Percentiles rank a stretch among this genome's conserved stretches.
Evolutionary conservation across 129 eudicot species (phyloP).

Genomic region (Apium graveolens): DNA sequence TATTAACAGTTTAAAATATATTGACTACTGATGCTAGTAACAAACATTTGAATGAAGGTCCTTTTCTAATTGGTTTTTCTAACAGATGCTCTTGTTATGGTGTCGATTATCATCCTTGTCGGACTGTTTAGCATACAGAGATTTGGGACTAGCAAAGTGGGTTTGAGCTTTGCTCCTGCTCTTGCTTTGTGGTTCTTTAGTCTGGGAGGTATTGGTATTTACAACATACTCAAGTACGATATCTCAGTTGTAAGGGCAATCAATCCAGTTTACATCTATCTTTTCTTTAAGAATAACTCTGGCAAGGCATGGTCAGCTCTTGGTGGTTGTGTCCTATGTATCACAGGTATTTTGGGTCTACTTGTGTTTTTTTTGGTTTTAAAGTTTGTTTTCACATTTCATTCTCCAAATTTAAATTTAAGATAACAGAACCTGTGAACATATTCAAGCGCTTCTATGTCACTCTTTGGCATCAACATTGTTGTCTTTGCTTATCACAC

Average conservation of each 20-base stretch:
- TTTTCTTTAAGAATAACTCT: slow-evolving; percentile 69
- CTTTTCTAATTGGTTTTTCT: background rate
- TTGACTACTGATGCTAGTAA: background rate
- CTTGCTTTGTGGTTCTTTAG: slow-evolving; percentile 93
- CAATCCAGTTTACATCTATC: slow-evolving; percentile 73
- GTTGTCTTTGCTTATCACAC: background rate
- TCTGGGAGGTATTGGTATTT: slow-evolving; percentile 77
- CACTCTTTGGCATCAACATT: background rate
- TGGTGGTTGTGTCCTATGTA: slow-evolving; percentile 98
- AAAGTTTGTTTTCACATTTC: background rate
- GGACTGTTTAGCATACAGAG: slow-evolving; percentile 82
- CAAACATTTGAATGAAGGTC: background rate
- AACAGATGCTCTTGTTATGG: slow-evolving; percentile 75
- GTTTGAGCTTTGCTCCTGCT: slow-evolving; percentile 80
- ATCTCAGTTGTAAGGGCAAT: slow-evolving; percentile 59
- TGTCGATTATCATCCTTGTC: slow-evolving; percentile 64
- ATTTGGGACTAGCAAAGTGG: slow-evolving; percentile 95
- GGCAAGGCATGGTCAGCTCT: slow-evolving; percentile 80
- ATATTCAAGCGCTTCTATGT: background rate
- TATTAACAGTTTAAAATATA: background rate
- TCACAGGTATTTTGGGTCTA: slow-evolving; percentile 47
- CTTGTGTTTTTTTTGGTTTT: background rate
- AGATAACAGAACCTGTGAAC: background rate
- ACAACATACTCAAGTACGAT: slow-evolving; percentile 57
- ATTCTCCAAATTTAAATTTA: background rate